Conservation (phyloP, 2,329 filamentous ascomycete genomes). For the Byssoonygena ceratinophila region DNA sequence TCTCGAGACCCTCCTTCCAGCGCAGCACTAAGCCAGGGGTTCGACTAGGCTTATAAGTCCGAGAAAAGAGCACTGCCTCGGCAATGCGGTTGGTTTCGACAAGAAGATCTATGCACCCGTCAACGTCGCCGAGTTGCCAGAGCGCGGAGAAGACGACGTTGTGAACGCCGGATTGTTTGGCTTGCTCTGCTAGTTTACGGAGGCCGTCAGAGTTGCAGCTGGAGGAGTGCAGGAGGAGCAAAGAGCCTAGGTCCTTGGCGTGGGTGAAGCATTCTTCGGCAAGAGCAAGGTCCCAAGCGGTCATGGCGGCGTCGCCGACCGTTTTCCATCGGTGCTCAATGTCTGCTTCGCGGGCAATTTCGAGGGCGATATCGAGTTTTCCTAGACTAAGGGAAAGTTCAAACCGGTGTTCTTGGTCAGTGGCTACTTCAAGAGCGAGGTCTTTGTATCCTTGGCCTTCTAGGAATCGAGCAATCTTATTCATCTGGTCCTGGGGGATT, state of each 20-base stretch:
- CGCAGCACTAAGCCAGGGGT: slow-evolving; percentile 55
- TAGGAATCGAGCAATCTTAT: slow-evolving; percentile 95
- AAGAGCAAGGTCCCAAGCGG: slow-evolving; percentile 74
- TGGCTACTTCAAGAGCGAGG: slow-evolving; percentile 84
- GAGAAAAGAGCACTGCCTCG: slow-evolving; percentile 82
- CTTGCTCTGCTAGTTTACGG: slow-evolving; percentile 59
- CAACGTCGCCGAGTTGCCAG: slow-evolving; percentile 76
- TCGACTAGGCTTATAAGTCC: slow-evolving; percentile 85
- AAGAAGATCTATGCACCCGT: slow-evolving; percentile 70
- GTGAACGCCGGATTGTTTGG: slow-evolving; percentile 65
- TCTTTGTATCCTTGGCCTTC: slow-evolving; percentile 97
- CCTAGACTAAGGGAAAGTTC: slow-evolving; percentile 76
- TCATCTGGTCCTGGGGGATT: slow-evolving; percentile 86
- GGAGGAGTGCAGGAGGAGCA: slow-evolving; percentile 79
- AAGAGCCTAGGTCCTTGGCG: slow-evolving; percentile 78
- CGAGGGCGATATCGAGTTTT: slow-evolving; percentile 73
- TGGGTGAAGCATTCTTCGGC: slow-evolving; percentile 89
- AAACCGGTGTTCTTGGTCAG: slow-evolving; percentile 92
- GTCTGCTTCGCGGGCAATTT: slow-evolving; percentile 71
- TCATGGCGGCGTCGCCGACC: slow-evolving; percentile 81
- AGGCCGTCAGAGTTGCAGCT: slow-evolving; percentile 70
- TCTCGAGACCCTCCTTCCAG: slow-evolving; percentile 80
- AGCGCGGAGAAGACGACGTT: slow-evolving; percentile 87
- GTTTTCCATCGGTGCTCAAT: slow-evolving; percentile 98
- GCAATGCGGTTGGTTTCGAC: slow-evolving; percentile 66